Base-by-base conservation (phyloP, 1,284 basidiomycete genomes). In the Neonothopanus nambi region DNA sequence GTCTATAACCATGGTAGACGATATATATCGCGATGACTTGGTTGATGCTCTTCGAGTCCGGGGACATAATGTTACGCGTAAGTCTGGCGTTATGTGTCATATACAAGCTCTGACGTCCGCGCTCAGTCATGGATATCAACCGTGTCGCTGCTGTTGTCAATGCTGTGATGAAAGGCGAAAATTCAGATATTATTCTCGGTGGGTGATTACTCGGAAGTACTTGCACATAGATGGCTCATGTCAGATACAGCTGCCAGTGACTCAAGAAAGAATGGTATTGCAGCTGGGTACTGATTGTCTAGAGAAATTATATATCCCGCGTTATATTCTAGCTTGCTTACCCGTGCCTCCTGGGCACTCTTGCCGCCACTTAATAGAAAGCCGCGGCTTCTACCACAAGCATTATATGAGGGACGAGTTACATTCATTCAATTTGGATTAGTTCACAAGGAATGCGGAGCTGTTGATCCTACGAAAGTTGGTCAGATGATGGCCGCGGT, bases 241-340 rank as follows among this genome's bases (percentile, higher is more conserved):
- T 47, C 20, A 47, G 50, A 18, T 42, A 36, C 61, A 90, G 90
- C 89, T 62, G 88, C 89, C 7, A 91, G 88, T 62, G 91, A 93
- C 67, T 91, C 87, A 12, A 81, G 90, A 64, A 93, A 92, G 75
- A 87, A 91, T 58, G 90, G 91, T 17, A 81, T 91, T 50, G 89
- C 91, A 9, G 82, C 88, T 46, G 91, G 89, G 4, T 93, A 89
- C 70, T 92, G 64, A 71, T 52, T 30, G 24, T 30, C 43, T 28
- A 45, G 5, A 45, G 30, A 45, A 20, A 24, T 8, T 8, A 30
- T 30, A n/a, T 24, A 30, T 45, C 43, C 30, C 23, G 43, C 17
- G 13, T 40, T 18, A 9, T 11, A 18, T n/a, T n/a, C 38, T 40
- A 9, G 17, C 38, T n/a, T 40, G 17, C 8, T 3, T 33, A n/a